Evolutionary conservation across 2,329 filamentous ascomycete species (phyloP).

Genomic region (Drechslerella stenobrocha): DNA sequence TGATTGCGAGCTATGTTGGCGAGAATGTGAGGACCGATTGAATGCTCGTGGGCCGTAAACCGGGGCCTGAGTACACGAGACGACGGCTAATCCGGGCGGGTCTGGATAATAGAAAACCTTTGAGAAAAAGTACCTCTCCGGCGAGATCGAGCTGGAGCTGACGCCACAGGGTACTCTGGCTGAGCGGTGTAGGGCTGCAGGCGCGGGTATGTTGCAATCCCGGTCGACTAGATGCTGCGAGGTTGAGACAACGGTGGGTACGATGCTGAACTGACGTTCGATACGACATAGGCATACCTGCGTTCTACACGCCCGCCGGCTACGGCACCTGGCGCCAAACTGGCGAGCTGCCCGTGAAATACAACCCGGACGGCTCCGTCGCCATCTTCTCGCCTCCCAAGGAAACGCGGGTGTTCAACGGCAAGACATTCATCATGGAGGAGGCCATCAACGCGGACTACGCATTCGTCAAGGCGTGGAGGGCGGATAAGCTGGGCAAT

Average conservation of each 20-base stretch:
- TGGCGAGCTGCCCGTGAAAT: slow-evolving; percentile 68
- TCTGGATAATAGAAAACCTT: slow-evolving; percentile 62
- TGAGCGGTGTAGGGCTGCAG: slow-evolving; percentile 71
- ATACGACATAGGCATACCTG: slow-evolving; percentile 64
- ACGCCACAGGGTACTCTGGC: slow-evolving; percentile 76
- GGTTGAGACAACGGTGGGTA: background rate
- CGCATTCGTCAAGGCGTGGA: slow-evolving; percentile 75
- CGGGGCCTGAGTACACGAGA: no score
- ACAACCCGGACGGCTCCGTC: slow-evolving; percentile 64
- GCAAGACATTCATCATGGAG: slow-evolving; percentile 75
- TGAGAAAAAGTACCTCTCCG: slow-evolving; percentile 73
- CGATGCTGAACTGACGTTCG: background rate
- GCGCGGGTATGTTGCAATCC: slow-evolving; percentile 60
- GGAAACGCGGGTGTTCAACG: slow-evolving; percentile 73
- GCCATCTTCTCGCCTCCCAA: slow-evolving; percentile 68
- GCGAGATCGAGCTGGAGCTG: slow-evolving; percentile 74
- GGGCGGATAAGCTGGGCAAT: slow-evolving; percentile 75
- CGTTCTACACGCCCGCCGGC: slow-evolving; percentile 78
- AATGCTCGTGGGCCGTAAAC: background rate
- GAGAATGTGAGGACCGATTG: slow-evolving; percentile 60
- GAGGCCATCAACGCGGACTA: slow-evolving; percentile 74
- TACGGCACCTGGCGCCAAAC: slow-evolving; percentile 69
- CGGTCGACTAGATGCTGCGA: background rate
- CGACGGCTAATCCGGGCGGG: slow-evolving; percentile 3
- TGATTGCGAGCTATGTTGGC: slow-evolving; percentile 75